A percentile compares a stretch with the other conserved stretches of the same genome.
Conservation (phyloP, 257 asterid genomes). For the Penstemon newberryi region DNA sequence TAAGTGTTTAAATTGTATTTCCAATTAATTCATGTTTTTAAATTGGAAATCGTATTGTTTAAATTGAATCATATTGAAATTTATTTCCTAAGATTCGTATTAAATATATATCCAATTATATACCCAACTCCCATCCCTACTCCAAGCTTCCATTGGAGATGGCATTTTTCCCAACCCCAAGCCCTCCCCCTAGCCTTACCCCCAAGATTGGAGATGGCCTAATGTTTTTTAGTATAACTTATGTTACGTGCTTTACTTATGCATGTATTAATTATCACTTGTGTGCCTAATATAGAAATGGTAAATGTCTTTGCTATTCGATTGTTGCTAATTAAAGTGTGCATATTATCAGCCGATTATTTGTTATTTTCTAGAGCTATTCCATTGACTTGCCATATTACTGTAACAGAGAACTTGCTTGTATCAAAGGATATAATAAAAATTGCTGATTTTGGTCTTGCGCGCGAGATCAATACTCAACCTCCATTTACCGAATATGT, state of each 20-base stretch:
- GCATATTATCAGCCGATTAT: constrained; percentile 8
- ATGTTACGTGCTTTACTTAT: constrained; percentile 1
- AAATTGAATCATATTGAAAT: too few species aligned
- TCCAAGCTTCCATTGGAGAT: too few species aligned
- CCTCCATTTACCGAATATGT: constrained; percentile 76
- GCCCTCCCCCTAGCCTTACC: too few species aligned
- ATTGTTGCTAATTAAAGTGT: not conserved
- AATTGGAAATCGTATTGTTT: too few species aligned
- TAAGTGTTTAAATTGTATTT: too few species aligned
- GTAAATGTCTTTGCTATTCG: not conserved
- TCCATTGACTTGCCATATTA: not conserved
- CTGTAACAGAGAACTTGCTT: constrained; percentile 47
- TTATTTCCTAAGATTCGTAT: too few species aligned
- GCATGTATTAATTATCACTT: not conserved
- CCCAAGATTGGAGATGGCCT: too few species aligned
- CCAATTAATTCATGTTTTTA: too few species aligned
- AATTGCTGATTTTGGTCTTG: constrained; percentile 72
- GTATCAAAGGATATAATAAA: constrained; percentile 56
- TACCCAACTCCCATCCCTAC: too few species aligned
- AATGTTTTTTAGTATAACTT: not conserved
- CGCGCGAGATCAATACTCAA: constrained; percentile 59
- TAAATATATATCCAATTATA: too few species aligned
- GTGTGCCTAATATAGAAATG: not conserved
- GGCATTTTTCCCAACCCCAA: too few species aligned
- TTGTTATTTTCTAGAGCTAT: not conserved